These are phyloP conservation scores for Quercus ilex DNA, from an alignment of 306 rosid genomes.

Conservation along the genomic window DNA sequence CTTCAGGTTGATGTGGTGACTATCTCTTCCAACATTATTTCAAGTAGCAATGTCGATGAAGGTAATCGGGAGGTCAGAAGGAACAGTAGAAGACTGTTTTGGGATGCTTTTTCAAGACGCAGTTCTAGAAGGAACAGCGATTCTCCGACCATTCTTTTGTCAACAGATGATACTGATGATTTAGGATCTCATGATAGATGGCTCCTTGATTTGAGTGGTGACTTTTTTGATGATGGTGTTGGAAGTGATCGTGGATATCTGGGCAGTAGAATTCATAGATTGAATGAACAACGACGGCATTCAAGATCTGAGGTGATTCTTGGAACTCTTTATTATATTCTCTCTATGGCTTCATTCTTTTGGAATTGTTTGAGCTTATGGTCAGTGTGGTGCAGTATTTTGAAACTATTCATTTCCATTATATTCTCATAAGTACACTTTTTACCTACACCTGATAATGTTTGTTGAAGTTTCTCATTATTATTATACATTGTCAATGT, in stretches of 20 bases:
- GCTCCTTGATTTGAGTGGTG: conserved; percentile 88
- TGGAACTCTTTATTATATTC: conserved; percentile 8
- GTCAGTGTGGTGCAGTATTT: background rate
- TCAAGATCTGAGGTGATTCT: conserved; percentile 86
- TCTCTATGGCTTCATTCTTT: background rate
- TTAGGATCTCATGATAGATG: conserved; percentile 75
- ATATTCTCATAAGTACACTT: background rate
- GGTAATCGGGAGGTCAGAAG: conserved; percentile 70
- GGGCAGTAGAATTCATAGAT: conserved; percentile 64
- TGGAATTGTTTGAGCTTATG: background rate
- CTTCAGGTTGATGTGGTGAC: conserved; percentile 80
- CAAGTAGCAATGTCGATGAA: conserved; percentile 48
- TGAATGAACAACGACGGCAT: conserved; percentile 56
- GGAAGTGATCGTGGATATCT: conserved; percentile 53
- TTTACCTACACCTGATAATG: background rate
- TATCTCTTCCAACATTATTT: conserved; percentile 69
- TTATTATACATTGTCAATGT: background rate
- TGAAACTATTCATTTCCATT: background rate
- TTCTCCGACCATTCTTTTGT: conserved; percentile 67
- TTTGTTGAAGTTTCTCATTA: background rate
- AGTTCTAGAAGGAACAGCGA: conserved; percentile 79
- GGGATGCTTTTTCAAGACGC: conserved; percentile 89
- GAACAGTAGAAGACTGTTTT: conserved; percentile 72
- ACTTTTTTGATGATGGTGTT: conserved; percentile 54
- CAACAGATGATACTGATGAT: conserved; percentile 59